Evolutionary conservation across 2,329 filamentous ascomycete species (phyloP).

Genomic region (Orbilia blumenaviensis): DNA sequence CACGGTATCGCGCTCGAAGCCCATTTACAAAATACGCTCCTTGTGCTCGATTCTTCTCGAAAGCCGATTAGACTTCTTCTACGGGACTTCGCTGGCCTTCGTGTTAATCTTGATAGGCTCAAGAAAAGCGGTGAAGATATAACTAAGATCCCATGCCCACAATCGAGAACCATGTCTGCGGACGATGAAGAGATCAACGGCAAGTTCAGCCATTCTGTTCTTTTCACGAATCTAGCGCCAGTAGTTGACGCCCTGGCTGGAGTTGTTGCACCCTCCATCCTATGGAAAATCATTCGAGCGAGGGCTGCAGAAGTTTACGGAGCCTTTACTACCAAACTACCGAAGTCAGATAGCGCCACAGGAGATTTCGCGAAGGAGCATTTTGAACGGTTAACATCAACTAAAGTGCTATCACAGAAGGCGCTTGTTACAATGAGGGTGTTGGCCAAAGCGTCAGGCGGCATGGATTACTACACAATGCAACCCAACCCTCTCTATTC

Average conservation of each 20-base stretch:
- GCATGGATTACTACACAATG: conserved; percentile 15
- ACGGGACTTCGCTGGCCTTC: conserved; percentile 30
- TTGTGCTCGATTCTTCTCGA: not conserved
- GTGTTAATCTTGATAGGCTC: not conserved
- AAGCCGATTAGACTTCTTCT: conserved; percentile 10
- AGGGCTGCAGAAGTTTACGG: not conserved
- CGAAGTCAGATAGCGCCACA: not conserved
- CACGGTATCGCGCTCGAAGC: conserved; percentile 29
- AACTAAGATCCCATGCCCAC: not conserved
- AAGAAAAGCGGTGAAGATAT: conserved; percentile 19
- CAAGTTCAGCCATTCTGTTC: conserved; percentile 10
- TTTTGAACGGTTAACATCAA: conserved; percentile 3
- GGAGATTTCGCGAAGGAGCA: not conserved
- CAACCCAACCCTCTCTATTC: not conserved
- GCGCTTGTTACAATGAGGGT: conserved; percentile 36
- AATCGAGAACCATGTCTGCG: conserved; percentile 11
- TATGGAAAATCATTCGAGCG: conserved; percentile 8
- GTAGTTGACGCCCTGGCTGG: conserved; percentile 11
- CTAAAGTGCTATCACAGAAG: conserved; percentile 13
- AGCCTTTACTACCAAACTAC: not conserved
- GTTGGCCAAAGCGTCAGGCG: conserved; percentile 4
- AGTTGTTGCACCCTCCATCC: not conserved
- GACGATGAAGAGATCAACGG: conserved; percentile 28
- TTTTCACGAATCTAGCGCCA: conserved; percentile 10
- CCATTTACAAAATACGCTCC: conserved; percentile 33